phyloP scores from a whole-genome alignment of 2,329 filamentous ascomycete species.

The Aspergillus versicolor region DNA sequence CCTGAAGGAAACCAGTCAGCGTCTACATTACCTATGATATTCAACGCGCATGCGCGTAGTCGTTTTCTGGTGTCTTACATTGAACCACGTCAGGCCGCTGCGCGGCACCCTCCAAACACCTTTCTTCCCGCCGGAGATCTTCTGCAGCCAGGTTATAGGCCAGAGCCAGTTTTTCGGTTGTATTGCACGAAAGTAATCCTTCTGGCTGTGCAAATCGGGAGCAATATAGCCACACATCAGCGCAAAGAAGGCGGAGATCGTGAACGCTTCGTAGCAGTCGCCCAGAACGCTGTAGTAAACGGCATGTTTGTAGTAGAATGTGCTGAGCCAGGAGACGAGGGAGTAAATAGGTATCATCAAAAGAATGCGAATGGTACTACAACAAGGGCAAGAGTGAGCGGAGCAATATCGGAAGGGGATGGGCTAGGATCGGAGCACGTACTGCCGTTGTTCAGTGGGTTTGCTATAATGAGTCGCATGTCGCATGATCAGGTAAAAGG shows the following conservation, averaged over 20 bases:
- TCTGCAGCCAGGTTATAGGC: conserved; percentile 69
- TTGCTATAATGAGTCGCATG: conserved; percentile 62
- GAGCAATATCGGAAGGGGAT: background rate
- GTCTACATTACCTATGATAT: background rate
- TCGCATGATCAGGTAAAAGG: conserved; percentile 54
- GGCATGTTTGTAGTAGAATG: conserved; percentile 72
- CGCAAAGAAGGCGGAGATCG: conserved; percentile 82
- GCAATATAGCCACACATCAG: conserved; percentile 79
- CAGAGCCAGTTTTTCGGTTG: conserved; percentile 70
- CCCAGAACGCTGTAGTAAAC: conserved; percentile 79
- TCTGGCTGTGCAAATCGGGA: conserved; percentile 74
- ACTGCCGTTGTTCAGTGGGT: conserved; percentile 62
- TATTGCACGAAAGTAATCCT: conserved; percentile 73
- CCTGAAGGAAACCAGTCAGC: conserved; percentile 9
- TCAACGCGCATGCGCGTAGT: background rate
- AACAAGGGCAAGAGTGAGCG: conserved; percentile 1
- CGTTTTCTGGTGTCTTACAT: conserved; percentile 48
- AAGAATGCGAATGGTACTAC: conserved; percentile 79
- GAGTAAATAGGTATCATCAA: conserved; percentile 85
- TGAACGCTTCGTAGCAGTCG: conserved; percentile 87
- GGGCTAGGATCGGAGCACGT: conserved; percentile 22
- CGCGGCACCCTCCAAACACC: conserved; percentile 72
- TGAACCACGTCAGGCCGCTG: conserved; percentile 87
- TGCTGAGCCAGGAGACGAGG: conserved; percentile 69
- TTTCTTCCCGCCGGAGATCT: conserved; percentile 66